Base-by-base conservation (phyloP, 495 filamentous ascomycete genomes). In the Friedmanniomyces simplex region DNA sequence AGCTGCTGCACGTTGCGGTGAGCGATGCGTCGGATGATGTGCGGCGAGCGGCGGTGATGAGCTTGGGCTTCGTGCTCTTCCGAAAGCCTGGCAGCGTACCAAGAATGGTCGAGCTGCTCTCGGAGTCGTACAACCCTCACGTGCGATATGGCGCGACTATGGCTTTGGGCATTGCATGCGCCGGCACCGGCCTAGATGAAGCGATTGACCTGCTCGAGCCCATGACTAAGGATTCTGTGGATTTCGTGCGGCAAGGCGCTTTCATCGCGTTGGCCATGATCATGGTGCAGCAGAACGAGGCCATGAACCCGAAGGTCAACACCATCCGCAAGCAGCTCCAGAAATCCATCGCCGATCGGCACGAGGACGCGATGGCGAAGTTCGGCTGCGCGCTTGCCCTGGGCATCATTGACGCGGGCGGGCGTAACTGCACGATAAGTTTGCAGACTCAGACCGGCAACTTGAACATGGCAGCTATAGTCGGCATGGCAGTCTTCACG, bases 331-430 rank as follows among this genome's bases (percentile, higher is more conserved):
- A 85, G 68, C 82, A 84, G 68, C 81, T 87, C 66, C 54, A 61
- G 30, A 69, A 95, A 74, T 87, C 95, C 64, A 83, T 97, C 42
- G 82, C 87, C 42, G 94, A 99, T 68, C 83, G 94, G 26, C 94
- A 99, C 67, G 94, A 99, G 66, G 94, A 99, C 75, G 94, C 94
- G 45, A 97, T 99, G 93, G 91, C 94, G 60, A 99, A 97, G 69
- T 97, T 97, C 55, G 94, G 94, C 54, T 90, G 88, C 60, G 88
- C 94, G 4, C 78, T 97, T 30, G 91, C 93, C 26, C 76, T 99
- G 1, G 94, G 94, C 66, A 97, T 99, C 63, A 95, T 99, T 59
- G 94, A 99, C 73, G 94, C 94, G 58, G 94, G 94, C 66, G 94
- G 94, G 49, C 86, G 94, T 20, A 99, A 99, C 71, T 97, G 93